Percentiles rank a stretch among this genome's conserved stretches.
Conservation (phyloP, 2,329 filamentous ascomycete species). For the Diaporthe destruens region DNA sequence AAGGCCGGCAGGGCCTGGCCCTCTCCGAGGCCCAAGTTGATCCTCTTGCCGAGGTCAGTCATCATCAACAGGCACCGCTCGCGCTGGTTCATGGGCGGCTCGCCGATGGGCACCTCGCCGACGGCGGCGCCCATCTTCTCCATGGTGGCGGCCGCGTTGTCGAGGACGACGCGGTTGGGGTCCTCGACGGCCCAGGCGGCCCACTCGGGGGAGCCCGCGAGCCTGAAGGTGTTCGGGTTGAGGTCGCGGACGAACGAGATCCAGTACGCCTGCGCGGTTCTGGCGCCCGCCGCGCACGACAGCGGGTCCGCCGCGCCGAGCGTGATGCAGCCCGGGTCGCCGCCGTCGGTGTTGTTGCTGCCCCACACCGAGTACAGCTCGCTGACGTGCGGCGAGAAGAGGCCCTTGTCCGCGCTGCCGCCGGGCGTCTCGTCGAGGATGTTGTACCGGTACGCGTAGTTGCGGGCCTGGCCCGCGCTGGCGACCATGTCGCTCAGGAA, state of each 20-base stretch:
- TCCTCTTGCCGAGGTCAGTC: constrained; percentile 7
- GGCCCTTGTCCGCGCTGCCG: constrained; percentile 33
- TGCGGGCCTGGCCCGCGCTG: background rate
- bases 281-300: constrained; percentile 30
- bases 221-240: constrained; percentile 39
- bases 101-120: constrained; percentile 26
- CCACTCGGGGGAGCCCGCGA: constrained; percentile 39
- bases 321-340: constrained; percentile 28
- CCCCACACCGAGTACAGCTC: constrained; percentile 39
- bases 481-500: constrained; percentile 36
- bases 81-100: constrained; percentile 36
- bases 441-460: constrained; percentile 35
- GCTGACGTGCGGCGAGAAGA: constrained; percentile 35
- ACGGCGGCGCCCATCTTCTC: constrained; percentile 34
- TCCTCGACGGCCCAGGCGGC: constrained; percentile 32
- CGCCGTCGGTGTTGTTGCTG: constrained; percentile 35
- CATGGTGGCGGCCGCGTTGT: constrained; percentile 27
- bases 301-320: constrained; percentile 29
- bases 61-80: constrained; percentile 27
- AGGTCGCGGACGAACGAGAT: constrained; percentile 41
- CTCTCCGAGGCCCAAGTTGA: constrained; percentile 23
- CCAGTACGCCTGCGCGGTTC: constrained; percentile 42
- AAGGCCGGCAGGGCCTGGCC: constrained; percentile 28
- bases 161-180: constrained; percentile 33
- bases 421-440: constrained; percentile 37